Evolutionary conservation across 495 filamentous ascomycete species (phyloP), one percentile per base, ranked within the genome.

Genomic region (Aspergillus ellipticus): DNA sequence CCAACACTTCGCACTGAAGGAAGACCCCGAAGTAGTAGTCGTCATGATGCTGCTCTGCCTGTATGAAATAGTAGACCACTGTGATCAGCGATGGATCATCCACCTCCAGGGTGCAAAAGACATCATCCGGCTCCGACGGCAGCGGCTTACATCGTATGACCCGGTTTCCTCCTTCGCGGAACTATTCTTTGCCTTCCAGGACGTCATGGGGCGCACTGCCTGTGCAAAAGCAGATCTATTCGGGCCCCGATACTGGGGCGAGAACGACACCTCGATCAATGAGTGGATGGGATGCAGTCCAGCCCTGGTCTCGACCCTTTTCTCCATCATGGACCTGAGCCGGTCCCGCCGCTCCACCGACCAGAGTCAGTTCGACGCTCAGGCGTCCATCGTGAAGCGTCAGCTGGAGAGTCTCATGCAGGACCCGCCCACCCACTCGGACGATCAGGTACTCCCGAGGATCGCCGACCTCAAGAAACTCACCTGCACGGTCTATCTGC

Each of bases 141-240:
- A 35, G 19, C 55, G 59, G 2, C 53, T 8, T 29, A 31, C 8
- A 49, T 11, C 13, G 28, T 16, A 7, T 35, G 16, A 43, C 31
- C 39, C 41, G 0, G 47, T 60, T 2, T 54, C 56, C 1, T 29
- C 20, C 5, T 60, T 63, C 41, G 51, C 50, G 8, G 60, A 63
- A 43, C 50, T 55, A 17, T 63, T 65, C 29, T 65, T 65, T 28
- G 63, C 63, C 4, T 65, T 65, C 45, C 63, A 65, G 55, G 63
- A 65, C 43, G 60, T 65, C 2, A 65, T 65, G 56, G 60, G 63
- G 42, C 53, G 63, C 13, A 66, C 63, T 0, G 63, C 63, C 20
- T 66, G 63, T 37, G 63, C 56, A 4, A 63, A 63, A 37, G 60
- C 63, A 17, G 60, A 61, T 15, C 39, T 63, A 8, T 66, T 66